Conservation (phyloP, 108 stramenopile genomes). For the Fistulifera solaris region DNA sequence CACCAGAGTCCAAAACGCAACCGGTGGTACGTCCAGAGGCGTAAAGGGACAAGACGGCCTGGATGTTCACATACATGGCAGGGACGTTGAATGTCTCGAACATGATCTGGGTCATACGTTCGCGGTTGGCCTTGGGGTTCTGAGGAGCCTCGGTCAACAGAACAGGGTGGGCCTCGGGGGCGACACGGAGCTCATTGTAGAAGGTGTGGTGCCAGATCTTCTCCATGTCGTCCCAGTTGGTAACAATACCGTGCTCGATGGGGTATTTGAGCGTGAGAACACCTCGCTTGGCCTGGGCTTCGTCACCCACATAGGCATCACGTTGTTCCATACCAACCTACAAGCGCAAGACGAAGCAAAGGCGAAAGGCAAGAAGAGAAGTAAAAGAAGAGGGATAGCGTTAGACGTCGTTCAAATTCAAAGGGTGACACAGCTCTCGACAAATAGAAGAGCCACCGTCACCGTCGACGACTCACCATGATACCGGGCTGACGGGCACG, state of each 20-base stretch:
- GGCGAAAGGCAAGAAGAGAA: not conserved
- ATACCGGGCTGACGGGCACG: constrained; percentile 95
- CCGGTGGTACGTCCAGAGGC: constrained; percentile 95
- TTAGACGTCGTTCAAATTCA: not conserved
- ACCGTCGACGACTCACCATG: constrained; percentile 54
- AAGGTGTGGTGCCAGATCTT: constrained; percentile 98
- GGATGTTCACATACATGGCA: constrained; percentile 99
- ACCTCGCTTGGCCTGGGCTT: constrained; percentile 97
- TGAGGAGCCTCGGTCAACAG: constrained; percentile 98
- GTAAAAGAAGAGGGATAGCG: not conserved
- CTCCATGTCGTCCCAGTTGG: constrained; percentile 99
- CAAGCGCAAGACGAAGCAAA: not conserved
- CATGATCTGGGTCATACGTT: constrained; percentile 99
- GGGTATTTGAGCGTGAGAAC: constrained; percentile 99
- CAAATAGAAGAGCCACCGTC: constrained; percentile 3
- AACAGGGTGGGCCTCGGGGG: constrained; percentile 97
- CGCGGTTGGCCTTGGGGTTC: constrained; percentile 99
- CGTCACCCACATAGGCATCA: constrained; percentile 99
- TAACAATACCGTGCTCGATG: constrained; percentile 98
- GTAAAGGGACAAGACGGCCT: constrained; percentile 94
- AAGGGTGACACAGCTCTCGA: not conserved
- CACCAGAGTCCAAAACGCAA: constrained; percentile 89
- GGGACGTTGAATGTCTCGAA: constrained; percentile 99
- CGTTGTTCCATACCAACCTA: constrained; percentile 98
- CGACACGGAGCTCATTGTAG: constrained; percentile 96